Conservation (phyloP, 345 rosid genomes). For the Heritiera littoralis region DNA sequence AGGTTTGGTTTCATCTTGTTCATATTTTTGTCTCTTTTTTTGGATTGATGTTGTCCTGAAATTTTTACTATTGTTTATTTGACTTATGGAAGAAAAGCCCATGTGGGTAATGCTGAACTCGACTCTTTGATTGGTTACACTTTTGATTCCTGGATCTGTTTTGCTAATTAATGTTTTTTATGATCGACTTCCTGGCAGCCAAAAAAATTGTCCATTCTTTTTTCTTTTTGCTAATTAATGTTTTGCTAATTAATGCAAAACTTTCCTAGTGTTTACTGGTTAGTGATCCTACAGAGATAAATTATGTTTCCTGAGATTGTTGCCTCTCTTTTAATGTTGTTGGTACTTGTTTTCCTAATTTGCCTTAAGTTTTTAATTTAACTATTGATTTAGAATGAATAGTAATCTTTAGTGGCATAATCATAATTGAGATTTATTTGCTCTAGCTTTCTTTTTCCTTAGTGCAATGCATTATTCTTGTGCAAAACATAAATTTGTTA, state of each 20-base stretch:
- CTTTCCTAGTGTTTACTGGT: background rate
- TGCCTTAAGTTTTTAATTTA: background rate
- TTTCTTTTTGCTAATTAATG: background rate
- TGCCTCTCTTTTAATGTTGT: slow-evolving; percentile 8
- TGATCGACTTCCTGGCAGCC: background rate
- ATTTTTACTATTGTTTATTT: background rate
- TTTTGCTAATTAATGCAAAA: background rate
- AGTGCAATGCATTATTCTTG: background rate
- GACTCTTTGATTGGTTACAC: background rate
- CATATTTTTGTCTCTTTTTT: slow-evolving; percentile 12
- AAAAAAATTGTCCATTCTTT: background rate
- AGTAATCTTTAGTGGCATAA: background rate
- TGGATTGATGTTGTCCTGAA: slow-evolving; percentile 4
- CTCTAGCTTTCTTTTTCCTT: background rate
- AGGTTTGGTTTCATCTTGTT: slow-evolving; percentile 18
- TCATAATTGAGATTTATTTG: too few relatives aligned
- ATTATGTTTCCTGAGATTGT: background rate
- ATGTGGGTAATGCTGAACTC: background rate
- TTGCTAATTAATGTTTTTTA: background rate
- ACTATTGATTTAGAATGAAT: slow-evolving; percentile 14
- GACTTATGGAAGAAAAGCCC: background rate
- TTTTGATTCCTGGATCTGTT: slow-evolving; percentile 16
- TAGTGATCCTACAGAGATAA: background rate
- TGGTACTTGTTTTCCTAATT: background rate
- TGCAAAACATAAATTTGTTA: background rate